Evolutionary conservation across 1,284 basidiomycete species (phyloP).

Genomic region (Puccinia novopanici): DNA sequence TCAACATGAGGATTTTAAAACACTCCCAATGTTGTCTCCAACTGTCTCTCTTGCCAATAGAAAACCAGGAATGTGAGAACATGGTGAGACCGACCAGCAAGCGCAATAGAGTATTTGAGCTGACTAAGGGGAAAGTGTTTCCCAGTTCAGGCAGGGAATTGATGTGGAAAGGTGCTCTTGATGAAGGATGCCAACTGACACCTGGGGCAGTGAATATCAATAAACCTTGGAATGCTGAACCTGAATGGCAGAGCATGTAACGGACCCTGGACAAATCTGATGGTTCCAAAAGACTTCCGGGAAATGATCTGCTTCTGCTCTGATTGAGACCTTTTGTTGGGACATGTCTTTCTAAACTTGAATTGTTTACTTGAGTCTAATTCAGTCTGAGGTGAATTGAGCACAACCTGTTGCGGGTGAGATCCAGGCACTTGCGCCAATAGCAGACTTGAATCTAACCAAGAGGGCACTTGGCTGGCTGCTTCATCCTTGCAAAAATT

Average conservation of each 20-base stretch:
- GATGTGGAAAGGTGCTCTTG: slow-evolving; percentile 40
- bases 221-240: background rate
- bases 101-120: slow-evolving; percentile 38
- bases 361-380: background rate
- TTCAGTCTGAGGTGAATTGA: slow-evolving; percentile 5
- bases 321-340: background rate
- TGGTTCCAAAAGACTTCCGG: too few relatives aligned
- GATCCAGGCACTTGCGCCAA: too few relatives aligned
- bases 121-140: slow-evolving; percentile 18
- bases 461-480: slow-evolving; percentile 17
- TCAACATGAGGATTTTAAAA: slow-evolving; percentile 38
- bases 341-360: background rate
- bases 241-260: slow-evolving; percentile 21
- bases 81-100: slow-evolving; percentile 28
- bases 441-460: slow-evolving; percentile 48
- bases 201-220: background rate
- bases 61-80: slow-evolving; percentile 48
- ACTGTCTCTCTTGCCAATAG: slow-evolving; percentile 41
- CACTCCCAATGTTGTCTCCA: slow-evolving; percentile 41
- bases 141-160: slow-evolving; percentile 8
- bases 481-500: too few relatives aligned
- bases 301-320: slow-evolving; percentile 1
- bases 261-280: too few relatives aligned
- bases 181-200: slow-evolving; percentile 6
- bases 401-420: background rate